Base-by-base conservation (phyloP, 192 early-diverging fungal genomes). In the Mortierella claussenii region DNA sequence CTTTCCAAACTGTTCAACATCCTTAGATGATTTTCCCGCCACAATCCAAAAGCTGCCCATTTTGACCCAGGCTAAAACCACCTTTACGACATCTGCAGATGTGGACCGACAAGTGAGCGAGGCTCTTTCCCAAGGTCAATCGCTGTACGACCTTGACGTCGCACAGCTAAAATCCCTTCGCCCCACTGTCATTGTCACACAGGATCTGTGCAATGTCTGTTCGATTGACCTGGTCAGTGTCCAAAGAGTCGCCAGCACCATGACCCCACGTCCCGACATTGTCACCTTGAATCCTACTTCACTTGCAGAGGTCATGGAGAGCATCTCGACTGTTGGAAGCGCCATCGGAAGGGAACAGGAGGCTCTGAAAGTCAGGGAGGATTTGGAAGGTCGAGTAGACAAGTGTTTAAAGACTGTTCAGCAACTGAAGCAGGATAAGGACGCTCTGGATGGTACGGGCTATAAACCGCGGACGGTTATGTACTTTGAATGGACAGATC, bases 151-250 rank as follows among this genome's bases (percentile, higher is more conserved):
- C 10, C 46, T 86, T 27, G 80, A 86, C 59, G 80, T 67, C 0
- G 71, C 71, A 6, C 63, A 65, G 30, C 46, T 86, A 13, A 61
- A 73, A 20, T 49, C 43, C 8, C 55, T 86, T 17, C 69, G 80
- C n/a, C 84, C 84, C 2, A 69, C 83, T 11, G 66, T 84, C 42
- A 80, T 86, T 36, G 80, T 86, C 23, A 86, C 84, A 21, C 84
- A 85, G 82, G 82, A 83, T 49, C 80, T 86, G 1, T 86, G 84
- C 55, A 69, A 84, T 42, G 84, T 86, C 10, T 86, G 84, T 31
- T 83, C 84, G 6, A 82, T 86, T 40, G 84, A 86, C 62, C 53
- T 86, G 24, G 69, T 78, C 28, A 84, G 78, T 12, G 84, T 86
- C 0, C 78, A 86, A 61, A 69, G 80, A 15, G 53, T 82, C 8